Percentiles rank a stretch among this genome's conserved stretches.
Conservation (phyloP, 1,139 yeast genomes). For the Pichia sp. region DNA sequence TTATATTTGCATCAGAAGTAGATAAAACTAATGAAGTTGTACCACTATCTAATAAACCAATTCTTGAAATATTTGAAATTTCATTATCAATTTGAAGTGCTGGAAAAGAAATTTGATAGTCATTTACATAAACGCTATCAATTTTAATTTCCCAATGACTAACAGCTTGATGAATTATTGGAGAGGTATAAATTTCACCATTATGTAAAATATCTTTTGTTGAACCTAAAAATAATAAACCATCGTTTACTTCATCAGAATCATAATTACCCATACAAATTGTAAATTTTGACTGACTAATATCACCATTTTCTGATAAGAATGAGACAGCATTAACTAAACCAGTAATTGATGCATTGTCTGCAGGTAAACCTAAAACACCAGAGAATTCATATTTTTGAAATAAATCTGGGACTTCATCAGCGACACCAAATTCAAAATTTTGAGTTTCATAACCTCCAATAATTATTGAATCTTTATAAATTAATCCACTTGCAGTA, state of each 20-base stretch:
- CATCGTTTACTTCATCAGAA: constrained; percentile 33
- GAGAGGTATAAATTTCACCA: constrained; percentile 40
- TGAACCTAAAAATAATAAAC: constrained; percentile 40
- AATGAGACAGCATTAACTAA: constrained; percentile 37
- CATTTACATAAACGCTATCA: constrained; percentile 34
- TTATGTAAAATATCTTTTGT: constrained; percentile 36
- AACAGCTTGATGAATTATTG: constrained; percentile 34
- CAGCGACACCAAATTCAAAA: constrained; percentile 50
- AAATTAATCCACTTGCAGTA: constrained; percentile 44
- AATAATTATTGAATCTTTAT: constrained; percentile 34
- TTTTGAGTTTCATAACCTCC: constrained; percentile 36
- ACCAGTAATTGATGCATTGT: constrained; percentile 29
- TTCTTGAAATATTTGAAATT: constrained; percentile 28
- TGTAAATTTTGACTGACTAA: constrained; percentile 36
- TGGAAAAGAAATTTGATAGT: constrained; percentile 31
- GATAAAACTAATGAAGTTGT: constrained; percentile 59
- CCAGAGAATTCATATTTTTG: constrained; percentile 52
- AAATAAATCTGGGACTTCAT: constrained; percentile 48
- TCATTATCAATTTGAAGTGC: constrained; percentile 19
- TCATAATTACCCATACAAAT: constrained; percentile 36
- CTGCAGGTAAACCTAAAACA: constrained; percentile 50
- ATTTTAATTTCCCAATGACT: constrained; percentile 51
- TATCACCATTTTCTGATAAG: constrained; percentile 31
- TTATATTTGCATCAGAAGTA: constrained; percentile 44
- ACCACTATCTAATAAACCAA: constrained; percentile 59